phyloP scores from a whole-genome alignment of 2,329 filamentous ascomycete genomes.

The Knufia fluminis region DNA sequence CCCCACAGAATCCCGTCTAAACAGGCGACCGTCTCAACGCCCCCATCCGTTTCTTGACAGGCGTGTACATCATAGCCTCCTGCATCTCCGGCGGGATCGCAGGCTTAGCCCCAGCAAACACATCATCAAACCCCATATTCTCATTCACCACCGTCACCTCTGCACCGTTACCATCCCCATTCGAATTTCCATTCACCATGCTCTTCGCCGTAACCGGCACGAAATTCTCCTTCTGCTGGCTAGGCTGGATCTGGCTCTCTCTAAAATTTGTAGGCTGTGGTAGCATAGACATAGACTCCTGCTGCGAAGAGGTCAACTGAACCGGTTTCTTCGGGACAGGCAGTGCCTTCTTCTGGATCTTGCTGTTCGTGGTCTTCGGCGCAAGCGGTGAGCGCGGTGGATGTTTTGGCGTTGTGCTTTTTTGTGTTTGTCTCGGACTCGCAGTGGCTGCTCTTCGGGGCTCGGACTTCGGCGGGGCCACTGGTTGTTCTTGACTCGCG shows the following conservation, averaged over 20 bases:
- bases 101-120: slow-evolving; percentile 8
- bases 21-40: slow-evolving; percentile 23
- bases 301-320: slow-evolving; percentile 10
- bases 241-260: background rate
- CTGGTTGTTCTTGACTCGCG: background rate
- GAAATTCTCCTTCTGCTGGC: slow-evolving; percentile 7
- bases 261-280: background rate
- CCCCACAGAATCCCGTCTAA: no score
- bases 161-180: background rate
- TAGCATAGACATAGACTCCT: background rate
- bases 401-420: slow-evolving; percentile 1
- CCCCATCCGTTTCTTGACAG: slow-evolving; percentile 19
- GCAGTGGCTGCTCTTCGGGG: background rate
- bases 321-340: slow-evolving; percentile 19
- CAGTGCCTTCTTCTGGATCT: slow-evolving; percentile 18
- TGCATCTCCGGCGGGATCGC: slow-evolving; percentile 22
- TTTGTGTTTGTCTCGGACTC: background rate
- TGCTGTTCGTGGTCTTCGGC: slow-evolving; percentile 16
- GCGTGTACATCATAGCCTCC: slow-evolving; percentile 22
- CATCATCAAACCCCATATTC: background rate
- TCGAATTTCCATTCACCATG: background rate
- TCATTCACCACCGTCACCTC: background rate
- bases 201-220: background rate
- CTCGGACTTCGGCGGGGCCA: background rate
- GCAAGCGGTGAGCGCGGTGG: slow-evolving; percentile 19